These are phyloP conservation scores for Candida insectalens DNA, from an alignment of 805 yeast species.

Conservation along the genomic window DNA sequence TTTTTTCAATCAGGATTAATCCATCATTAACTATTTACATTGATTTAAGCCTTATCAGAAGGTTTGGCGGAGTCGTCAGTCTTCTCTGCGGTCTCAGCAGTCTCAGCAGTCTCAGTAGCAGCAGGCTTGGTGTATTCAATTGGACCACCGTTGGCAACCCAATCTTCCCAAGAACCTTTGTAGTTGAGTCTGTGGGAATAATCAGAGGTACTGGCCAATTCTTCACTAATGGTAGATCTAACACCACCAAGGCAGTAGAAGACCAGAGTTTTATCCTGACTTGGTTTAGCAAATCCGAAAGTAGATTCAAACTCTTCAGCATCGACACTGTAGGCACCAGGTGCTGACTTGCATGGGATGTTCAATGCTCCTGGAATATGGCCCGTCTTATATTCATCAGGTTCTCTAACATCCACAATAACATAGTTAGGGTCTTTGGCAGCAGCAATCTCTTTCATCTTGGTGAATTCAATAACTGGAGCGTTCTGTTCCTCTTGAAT, in stretches of 20 bases:
- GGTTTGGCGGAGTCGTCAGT: slow-evolving; percentile 2
- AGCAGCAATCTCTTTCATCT: slow-evolving; percentile 31
- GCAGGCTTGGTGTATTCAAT: slow-evolving; percentile 9
- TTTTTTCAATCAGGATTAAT: too few species aligned
- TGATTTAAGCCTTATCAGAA: slow-evolving; percentile 1
- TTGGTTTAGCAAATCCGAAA: slow-evolving; percentile 79
- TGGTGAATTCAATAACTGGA: slow-evolving; percentile 18
- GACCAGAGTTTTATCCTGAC: slow-evolving; percentile 57
- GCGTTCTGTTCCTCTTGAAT: slow-evolving; percentile 24
- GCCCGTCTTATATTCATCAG: slow-evolving; percentile 62
- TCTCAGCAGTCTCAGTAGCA: slow-evolving; percentile 6
- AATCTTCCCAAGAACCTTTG: slow-evolving; percentile 79
- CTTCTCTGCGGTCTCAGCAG: slow-evolving; percentile 2
- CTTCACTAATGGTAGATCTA: slow-evolving; percentile 85
- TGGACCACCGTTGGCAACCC: slow-evolving; percentile 43
- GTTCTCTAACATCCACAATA: slow-evolving; percentile 88
- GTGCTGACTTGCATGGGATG: slow-evolving; percentile 82
- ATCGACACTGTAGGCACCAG: slow-evolving; percentile 80
- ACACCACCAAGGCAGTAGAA: slow-evolving; percentile 93
- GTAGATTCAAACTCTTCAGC: slow-evolving; percentile 71
- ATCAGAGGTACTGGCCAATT: slow-evolving; percentile 84
- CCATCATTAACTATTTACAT: too few species aligned
- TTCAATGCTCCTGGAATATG: slow-evolving; percentile 79
- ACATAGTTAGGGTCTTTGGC: slow-evolving; percentile 39
- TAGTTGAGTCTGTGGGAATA: slow-evolving; percentile 79